These are phyloP conservation scores for Thelonectria rubi DNA, from an alignment of 2,329 filamentous ascomycete species.

Conservation along the genomic window DNA sequence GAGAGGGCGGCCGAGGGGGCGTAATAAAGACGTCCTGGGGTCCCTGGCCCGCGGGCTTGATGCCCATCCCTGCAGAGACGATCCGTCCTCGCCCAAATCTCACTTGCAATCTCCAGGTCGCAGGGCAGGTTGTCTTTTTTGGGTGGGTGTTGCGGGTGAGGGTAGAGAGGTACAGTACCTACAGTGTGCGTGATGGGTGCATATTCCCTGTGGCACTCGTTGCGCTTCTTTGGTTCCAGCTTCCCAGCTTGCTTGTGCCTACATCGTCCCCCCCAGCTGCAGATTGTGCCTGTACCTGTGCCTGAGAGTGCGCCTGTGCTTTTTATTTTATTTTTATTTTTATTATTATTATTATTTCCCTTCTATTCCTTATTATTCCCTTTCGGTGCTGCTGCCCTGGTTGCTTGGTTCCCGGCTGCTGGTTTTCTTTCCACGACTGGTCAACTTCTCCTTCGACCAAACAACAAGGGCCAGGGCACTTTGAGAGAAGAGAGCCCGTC, in stretches of 20 bases:
- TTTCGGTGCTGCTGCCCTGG: background rate
- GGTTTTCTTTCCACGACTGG: constrained; percentile 22
- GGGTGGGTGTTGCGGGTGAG: constrained; percentile 19
- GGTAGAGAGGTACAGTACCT: too few relatives aligned
- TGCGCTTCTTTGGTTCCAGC: background rate
- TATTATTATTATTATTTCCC: too few relatives aligned
- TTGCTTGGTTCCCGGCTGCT: constrained; percentile 21
- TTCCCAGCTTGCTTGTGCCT: background rate
- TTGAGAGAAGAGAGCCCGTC: constrained; percentile 8
- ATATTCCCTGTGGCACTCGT: constrained; percentile 14
- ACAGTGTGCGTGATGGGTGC: background rate
- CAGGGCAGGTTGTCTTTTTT: constrained; percentile 24
- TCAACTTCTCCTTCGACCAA: constrained; percentile 25
- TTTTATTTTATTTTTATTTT: too few relatives aligned
- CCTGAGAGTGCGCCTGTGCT: background rate
- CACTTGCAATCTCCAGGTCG: constrained; percentile 44
- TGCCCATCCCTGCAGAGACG: constrained; percentile 47
- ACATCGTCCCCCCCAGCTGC: background rate
- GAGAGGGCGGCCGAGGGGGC: constrained; percentile 11
- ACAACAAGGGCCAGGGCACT: constrained; percentile 33
- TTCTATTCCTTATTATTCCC: too few relatives aligned
- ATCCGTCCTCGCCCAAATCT: constrained; percentile 46
- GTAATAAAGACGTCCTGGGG: constrained; percentile 29
- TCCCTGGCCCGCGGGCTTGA: constrained; percentile 36
- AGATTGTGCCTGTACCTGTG: constrained; percentile 4